Conservation (phyloP, 2,329 filamentous ascomycete species). For the Aspergillus fischeri region DNA sequence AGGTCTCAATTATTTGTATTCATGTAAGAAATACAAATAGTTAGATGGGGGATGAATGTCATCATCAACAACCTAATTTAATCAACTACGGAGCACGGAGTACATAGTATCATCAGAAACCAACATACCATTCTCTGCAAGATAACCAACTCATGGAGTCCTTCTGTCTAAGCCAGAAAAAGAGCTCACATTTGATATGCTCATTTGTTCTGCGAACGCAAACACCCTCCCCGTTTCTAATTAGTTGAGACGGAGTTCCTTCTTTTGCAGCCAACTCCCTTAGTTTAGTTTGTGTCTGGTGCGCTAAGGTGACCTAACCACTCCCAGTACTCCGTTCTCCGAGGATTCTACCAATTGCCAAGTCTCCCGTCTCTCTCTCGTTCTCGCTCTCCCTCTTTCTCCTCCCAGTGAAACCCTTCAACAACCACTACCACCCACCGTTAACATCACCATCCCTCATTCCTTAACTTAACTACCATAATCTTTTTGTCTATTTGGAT, state of each 20-base stretch:
- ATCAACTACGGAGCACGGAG: background rate
- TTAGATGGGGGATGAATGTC: no score
- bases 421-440: background rate
- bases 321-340: no score
- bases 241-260: background rate
- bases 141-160: background rate
- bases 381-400: background rate
- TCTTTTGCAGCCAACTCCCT: background rate
- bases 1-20: background rate
- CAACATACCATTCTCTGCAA: background rate
- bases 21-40: background rate
- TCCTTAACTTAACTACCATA: slow-evolving; percentile 8
- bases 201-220: background rate
- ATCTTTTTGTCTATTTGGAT: background rate
- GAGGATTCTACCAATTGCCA: background rate
- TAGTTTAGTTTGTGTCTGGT: background rate
- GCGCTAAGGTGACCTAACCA: background rate
- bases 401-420: background rate
- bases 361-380: background rate
- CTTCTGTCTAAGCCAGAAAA: background rate
- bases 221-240: no score
- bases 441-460: background rate
- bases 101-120: background rate
- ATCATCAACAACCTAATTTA: background rate
- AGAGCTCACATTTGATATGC: background rate